Evolutionary conservation across 495 filamentous ascomycete genomes (phyloP), one percentile per base, ranked within the genome.

Genomic region (Collariella sp.): DNA sequence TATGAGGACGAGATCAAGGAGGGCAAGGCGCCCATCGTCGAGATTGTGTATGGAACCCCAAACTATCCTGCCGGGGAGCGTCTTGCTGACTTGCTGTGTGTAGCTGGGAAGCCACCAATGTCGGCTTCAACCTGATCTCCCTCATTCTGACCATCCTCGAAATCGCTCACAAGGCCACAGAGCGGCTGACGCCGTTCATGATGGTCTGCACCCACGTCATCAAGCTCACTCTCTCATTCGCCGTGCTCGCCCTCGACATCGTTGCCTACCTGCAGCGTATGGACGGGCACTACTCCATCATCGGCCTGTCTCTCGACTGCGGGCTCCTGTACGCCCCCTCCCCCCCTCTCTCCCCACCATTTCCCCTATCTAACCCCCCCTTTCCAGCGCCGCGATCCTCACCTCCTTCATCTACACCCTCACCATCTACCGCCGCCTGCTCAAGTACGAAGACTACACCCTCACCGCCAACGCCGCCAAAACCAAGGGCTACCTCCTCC

Each of bases 91-190:
- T 16, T 5, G 23, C 20, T 19, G 26, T 19, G 26, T 20, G 12
- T 35, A 77, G 74, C 41, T 77, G 75, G 75, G 75, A 76, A 59
- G 59, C 61, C 36, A 69, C 68, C 24, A 76, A 76, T 39, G 63
- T 77, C 23, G 63, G 52, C 43, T 70, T 76, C 46, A 72, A 71
- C 18, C 60, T 68, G 20, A 40, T 74, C 19, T 70, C 72, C 2
- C 67, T 73, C 19, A 26, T 72, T 54, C 61, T 74, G 53, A 72
- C 60, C 26, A 65, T 73, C 31, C 39, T 74, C 33, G 66, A 75
- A 41, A 63, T 76, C 23, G 67, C 71, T 15, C 66, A 57, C 55
- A 62, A 64, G 44, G 67, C 68, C 42, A 67, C 73, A 38, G 73
- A 76, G 51, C 63, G 67, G 15, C 55, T 77, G 41, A 76, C 75